A percentile compares a stretch with the other conserved stretches of the same genome.
phyloP scores from a whole-genome alignment of 73 alveolate genomes.

The Stentor roeselii region DNA sequence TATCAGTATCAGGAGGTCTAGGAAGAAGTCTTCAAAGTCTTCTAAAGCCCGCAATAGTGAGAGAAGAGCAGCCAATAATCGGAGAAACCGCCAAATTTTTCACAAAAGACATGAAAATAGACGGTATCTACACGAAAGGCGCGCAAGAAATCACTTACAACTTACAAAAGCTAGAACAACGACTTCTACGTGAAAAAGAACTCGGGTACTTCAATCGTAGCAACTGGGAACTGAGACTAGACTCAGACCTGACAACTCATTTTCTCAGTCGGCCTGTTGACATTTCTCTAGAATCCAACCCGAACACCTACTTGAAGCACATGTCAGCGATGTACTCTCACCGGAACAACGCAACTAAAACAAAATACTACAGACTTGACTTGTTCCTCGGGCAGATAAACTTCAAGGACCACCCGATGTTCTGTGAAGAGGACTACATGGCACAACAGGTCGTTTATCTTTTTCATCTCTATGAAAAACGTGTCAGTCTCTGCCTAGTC shows the following conservation, averaged over 20 bases:
- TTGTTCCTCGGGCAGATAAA: slow-evolving; percentile 71
- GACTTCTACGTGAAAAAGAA: slow-evolving; percentile 57
- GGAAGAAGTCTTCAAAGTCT: not conserved
- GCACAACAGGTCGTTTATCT: slow-evolving; percentile 76
- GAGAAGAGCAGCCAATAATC: not conserved
- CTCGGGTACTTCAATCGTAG: slow-evolving; percentile 51
- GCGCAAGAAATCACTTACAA: slow-evolving; percentile 37
- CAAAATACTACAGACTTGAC: slow-evolving; percentile 74
- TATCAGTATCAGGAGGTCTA: not conserved
- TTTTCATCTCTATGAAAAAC: slow-evolving; percentile 80
- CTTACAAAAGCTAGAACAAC: slow-evolving; percentile 44
- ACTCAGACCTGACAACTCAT: slow-evolving; percentile 79
- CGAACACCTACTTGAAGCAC: slow-evolving; percentile 47
- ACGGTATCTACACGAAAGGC: slow-evolving; percentile 51
- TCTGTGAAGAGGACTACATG: slow-evolving; percentile 78
- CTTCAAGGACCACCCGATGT: slow-evolving; percentile 76
- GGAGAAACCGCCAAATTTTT: not conserved
- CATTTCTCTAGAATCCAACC: slow-evolving; percentile 72
- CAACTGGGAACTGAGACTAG: slow-evolving; percentile 62
- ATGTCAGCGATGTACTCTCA: slow-evolving; percentile 61
- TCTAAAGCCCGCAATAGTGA: slow-evolving; percentile 12
- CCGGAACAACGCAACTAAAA: slow-evolving; percentile 77
- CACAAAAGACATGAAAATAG: slow-evolving; percentile 27
- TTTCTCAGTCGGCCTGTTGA: slow-evolving; percentile 84
- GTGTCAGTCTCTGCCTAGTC: slow-evolving; percentile 75